Percentiles rank a stretch among this genome's conserved stretches.
phyloP scores from a whole-genome alignment of 2,329 filamentous ascomycete species.

The Fusarium luffae region DNA sequence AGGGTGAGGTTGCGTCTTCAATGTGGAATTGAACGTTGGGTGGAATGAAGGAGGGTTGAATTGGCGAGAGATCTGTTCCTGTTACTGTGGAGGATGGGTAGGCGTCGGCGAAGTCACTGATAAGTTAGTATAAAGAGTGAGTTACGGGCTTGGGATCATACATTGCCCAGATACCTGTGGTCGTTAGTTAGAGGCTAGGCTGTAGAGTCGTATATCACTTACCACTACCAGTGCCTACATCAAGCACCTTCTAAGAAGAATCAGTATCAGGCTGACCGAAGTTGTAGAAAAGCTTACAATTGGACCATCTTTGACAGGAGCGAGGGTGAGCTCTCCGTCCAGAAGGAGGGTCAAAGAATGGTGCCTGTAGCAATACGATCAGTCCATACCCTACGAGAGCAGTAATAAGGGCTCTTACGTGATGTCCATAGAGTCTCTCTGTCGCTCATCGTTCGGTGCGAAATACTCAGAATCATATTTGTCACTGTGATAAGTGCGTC shows the following conservation, averaged over 20 bases:
- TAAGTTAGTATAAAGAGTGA: too few species aligned
- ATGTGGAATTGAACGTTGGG: conserved; percentile 14
- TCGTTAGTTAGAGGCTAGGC: too few species aligned
- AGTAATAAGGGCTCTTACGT: not conserved
- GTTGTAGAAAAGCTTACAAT: too few species aligned
- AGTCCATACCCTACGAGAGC: too few species aligned
- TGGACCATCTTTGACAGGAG: not conserved
- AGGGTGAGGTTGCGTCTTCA: not conserved
- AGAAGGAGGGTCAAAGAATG: not conserved
- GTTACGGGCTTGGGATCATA: too few species aligned
- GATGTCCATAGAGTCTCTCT: conserved; percentile 21
- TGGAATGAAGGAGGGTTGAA: conserved; percentile 1
- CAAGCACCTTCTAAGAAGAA: not conserved
- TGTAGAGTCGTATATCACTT: too few species aligned
- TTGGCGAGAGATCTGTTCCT: conserved; percentile 13
- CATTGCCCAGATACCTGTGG: conserved; percentile 10
- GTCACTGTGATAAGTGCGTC: conserved; percentile 12
- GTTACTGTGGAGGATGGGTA: not conserved
- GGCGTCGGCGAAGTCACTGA: conserved; percentile 14
- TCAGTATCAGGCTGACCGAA: not conserved
- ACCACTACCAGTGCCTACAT: not conserved
- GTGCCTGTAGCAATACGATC: too few species aligned
- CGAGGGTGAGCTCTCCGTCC: not conserved
- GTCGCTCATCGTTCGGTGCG: conserved; percentile 12
- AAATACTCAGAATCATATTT: not conserved